Percentiles rank a stretch among this genome's conserved stretches.
Evolutionary conservation across 306 rosid species (phyloP).

Genomic region (Prunus mira): DNA sequence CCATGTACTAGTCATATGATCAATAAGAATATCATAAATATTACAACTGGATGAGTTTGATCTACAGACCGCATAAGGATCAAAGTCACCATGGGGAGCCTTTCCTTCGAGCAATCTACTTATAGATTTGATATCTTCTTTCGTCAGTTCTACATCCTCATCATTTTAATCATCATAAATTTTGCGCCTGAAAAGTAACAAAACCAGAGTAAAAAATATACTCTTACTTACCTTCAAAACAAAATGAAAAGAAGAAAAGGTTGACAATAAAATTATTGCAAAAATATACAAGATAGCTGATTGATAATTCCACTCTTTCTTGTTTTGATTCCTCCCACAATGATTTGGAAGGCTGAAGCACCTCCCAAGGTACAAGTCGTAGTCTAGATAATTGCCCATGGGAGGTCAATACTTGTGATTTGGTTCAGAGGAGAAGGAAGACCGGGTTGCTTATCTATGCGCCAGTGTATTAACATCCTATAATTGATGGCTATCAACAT

Average conservation of each 20-base stretch:
- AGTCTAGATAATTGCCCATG: too few species aligned
- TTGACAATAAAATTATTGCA: not conserved
- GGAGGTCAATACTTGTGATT: too few species aligned
- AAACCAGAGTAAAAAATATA: constrained; percentile 13
- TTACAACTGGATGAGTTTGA: constrained; percentile 9
- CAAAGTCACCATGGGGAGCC: constrained; percentile 84
- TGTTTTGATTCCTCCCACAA: too few species aligned
- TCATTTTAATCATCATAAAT: constrained; percentile 74
- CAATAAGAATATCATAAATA: not conserved
- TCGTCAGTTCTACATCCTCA: constrained; percentile 68
- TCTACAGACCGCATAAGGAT: constrained; percentile 67
- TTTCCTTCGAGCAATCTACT: constrained; percentile 57
- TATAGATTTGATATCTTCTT: constrained; percentile 59
- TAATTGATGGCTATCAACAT: too few species aligned
- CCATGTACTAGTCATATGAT: not conserved
- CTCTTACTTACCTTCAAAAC: not conserved
- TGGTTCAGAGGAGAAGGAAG: too few species aligned
- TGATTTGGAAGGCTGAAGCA: too few species aligned
- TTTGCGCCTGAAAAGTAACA: constrained; percentile 62
- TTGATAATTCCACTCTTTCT: too few species aligned
- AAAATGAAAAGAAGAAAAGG: not conserved
- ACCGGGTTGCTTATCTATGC: too few species aligned
- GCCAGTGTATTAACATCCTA: too few species aligned
- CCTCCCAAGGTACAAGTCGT: too few species aligned
- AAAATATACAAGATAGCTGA: not conserved